Evolutionary conservation across 1,139 yeast genomes (phyloP), one percentile per base, ranked within the genome.

Genomic region (Nadsonia commutata): DNA sequence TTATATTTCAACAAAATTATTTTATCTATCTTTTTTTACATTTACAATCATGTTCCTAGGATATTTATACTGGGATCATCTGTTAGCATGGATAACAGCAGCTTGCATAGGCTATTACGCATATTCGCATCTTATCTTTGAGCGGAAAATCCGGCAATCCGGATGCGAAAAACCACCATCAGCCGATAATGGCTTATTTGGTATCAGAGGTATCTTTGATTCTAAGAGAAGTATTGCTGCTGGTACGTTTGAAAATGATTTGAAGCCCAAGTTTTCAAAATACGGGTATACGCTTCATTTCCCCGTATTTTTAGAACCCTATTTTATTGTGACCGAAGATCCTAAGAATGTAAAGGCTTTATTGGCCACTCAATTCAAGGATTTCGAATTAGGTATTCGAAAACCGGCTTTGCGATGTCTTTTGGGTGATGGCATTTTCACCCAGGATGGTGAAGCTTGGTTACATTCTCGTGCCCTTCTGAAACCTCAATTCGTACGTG

Each of bases 401-500:
- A 68, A 69, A 52, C 53, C 54, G 2, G 64, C 60, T 39, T 64
- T 72, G 50, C 48, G 48, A 37, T 72, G 73, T 3, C 57, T 71
- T 37, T 60, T 73, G 40, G 78, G 78, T 6, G 71, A 71, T 48
- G 78, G 78, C 2, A 71, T 73, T 46, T 73, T 73, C 57, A 72
- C 77, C 2, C 60, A 72, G 36, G 76, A 72, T 48, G 74, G 72
- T 11, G 63, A 60, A 39, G 74, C 72, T 6, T 73, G 78, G 78
- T 68, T 71, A 48, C 74, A 72, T 52, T 69, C 76, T n/a, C 57
- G 78, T 43, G 68, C 76, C 2, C 60, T 74, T 71, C 64, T 74
- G 49, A 64, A 77, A 48, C 79, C 79, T 2, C 77, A 72, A 53
- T 74, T 74, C 56, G 65, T 71, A 21, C 61, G 75, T 47, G 74